phyloP scores from a whole-genome alignment of 1,284 basidiomycete species.

The Ceratobasidium sp. region DNA sequence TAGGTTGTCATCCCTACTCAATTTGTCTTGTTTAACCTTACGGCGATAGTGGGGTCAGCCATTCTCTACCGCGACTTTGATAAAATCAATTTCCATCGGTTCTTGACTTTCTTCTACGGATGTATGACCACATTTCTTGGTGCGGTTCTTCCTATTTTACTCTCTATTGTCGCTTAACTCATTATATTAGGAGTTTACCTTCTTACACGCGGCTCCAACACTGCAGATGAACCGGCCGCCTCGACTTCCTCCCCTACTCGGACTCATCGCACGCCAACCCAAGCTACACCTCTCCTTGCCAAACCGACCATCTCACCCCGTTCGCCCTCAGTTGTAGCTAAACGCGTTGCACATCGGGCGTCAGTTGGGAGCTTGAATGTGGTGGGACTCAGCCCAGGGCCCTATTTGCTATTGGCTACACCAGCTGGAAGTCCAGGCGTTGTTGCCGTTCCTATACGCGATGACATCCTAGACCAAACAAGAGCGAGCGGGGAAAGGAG shows the following conservation, averaged over 20 bases:
- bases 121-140: conserved; percentile 80
- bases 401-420: conserved; percentile 26
- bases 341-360: not conserved
- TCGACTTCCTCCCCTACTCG: not conserved
- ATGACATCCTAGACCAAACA: not conserved
- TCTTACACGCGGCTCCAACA: conserved; percentile 47
- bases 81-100: conserved; percentile 77
- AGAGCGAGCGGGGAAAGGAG: conserved; percentile 5
- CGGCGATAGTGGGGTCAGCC: conserved; percentile 90
- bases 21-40: conserved; percentile 89
- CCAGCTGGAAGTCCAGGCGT: conserved; percentile 26
- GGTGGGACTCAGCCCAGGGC: conserved; percentile 30
- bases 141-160: not conserved
- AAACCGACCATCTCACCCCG: not conserved
- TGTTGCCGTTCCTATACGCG: conserved; percentile 23
- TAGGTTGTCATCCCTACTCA: conserved; percentile 92
- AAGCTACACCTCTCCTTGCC: conserved; percentile 13
- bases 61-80: conserved; percentile 94
- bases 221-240: not conserved
- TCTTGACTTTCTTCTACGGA: conserved; percentile 86
- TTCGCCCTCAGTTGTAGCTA: not conserved
- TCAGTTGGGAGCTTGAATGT: conserved; percentile 21
- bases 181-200: conserved; percentile 69
- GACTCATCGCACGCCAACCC: conserved; percentile 3
- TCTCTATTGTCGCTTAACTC: conserved; percentile 49